These are phyloP conservation scores for Paecilomyces fulvus DNA, from an alignment of 2,329 filamentous ascomycete species.

Conservation along the genomic window DNA sequence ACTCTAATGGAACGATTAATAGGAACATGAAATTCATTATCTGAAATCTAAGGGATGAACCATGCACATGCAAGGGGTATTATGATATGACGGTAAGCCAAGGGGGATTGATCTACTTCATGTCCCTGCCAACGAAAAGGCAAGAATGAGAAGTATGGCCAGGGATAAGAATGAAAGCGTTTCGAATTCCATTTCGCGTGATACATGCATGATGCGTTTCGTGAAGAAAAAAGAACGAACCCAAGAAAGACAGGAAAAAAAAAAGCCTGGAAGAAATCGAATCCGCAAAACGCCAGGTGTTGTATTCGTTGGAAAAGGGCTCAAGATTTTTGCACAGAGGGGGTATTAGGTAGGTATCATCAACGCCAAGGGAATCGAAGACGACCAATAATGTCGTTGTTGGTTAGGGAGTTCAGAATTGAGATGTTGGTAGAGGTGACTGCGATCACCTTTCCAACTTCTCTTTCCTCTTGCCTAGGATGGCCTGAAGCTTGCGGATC, in stretches of 20 bases:
- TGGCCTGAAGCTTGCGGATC: slow-evolving; percentile 56
- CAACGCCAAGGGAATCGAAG: neutral
- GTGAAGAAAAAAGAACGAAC: neutral
- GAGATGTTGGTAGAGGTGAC: neutral
- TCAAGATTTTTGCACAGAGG: neutral
- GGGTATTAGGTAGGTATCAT: neutral
- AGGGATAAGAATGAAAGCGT: neutral
- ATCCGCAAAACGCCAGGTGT: neutral
- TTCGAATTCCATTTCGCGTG: neutral
- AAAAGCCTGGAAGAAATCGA: neutral
- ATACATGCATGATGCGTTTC: neutral
- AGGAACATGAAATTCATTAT: neutral
- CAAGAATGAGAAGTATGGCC: neutral
- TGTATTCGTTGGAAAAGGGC: neutral
- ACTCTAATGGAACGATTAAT: neutral
- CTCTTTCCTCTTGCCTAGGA: slow-evolving; percentile 51
- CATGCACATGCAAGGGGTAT: neutral
- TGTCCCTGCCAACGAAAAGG: neutral
- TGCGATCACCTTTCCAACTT: slow-evolving; percentile 18
- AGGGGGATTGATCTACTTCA: neutral
- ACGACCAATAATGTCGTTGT: neutral
- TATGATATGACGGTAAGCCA: neutral
- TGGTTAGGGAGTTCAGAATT: neutral
- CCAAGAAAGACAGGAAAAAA: neutral
- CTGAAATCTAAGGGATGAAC: neutral